These are phyloP conservation scores for Bruguiera gymnorhiza DNA, from an alignment of 345 rosid genomes.

Conservation along the genomic window DNA sequence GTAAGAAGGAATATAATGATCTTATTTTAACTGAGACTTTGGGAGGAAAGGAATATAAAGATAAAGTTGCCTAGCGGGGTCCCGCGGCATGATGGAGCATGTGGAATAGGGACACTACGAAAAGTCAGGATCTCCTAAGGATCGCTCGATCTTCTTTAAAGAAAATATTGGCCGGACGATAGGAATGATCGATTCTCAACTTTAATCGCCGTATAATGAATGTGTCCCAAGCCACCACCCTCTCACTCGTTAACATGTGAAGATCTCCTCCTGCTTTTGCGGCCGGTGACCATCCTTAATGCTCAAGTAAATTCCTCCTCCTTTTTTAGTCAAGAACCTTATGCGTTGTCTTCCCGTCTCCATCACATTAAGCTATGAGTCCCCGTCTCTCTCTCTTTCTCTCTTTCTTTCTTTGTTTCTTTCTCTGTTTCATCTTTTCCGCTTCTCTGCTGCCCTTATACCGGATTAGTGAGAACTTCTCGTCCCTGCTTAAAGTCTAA, in stretches of 20 bases:
- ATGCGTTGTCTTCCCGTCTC: no score
- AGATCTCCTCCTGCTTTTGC: conserved; percentile 59
- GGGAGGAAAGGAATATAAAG: conserved; percentile 14
- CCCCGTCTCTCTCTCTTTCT: not conserved
- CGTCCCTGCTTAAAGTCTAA: no score
- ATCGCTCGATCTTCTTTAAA: conserved; percentile 13
- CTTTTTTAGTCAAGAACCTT: conserved; percentile 1
- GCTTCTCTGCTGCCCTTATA: no score
- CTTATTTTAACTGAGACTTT: not conserved
- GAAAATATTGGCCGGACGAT: not conserved
- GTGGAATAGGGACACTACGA: conserved; percentile 13
- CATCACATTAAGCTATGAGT: no score
- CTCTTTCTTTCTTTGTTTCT: not conserved
- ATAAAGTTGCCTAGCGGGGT: conserved; percentile 19
- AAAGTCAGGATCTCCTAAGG: conserved; percentile 35
- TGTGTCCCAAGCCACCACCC: conserved; percentile 31
- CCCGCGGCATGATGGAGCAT: conserved; percentile 21
- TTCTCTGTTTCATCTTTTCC: not conserved
- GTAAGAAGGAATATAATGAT: no score
- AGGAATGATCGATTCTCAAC: conserved; percentile 23
- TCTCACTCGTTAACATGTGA: conserved; percentile 39
- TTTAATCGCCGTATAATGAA: conserved; percentile 41
- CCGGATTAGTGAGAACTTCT: no score
- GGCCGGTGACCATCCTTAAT: conserved; percentile 32
- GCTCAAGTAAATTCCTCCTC: not conserved